Conservation (phyloP, 805 yeast species). For the Kodamaea kaohsiungensis region DNA sequence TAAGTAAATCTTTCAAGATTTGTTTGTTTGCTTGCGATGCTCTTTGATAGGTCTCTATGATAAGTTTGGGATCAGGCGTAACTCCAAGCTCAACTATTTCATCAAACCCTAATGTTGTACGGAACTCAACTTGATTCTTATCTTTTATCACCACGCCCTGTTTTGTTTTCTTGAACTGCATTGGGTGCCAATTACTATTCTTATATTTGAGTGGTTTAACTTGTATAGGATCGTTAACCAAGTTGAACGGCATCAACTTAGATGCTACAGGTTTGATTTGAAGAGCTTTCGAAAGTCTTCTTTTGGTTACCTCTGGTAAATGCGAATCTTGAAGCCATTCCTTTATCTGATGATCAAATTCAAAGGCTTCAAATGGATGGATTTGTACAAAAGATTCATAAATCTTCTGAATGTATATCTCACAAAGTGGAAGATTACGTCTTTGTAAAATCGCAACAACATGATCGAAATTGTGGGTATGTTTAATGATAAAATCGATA, state of each 20-base stretch:
- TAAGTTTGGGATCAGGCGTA: conserved; percentile 33
- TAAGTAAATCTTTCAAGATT: conserved; percentile 25
- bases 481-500: conserved; percentile 14
- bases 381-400: conserved; percentile 34
- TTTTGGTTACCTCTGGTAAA: not conserved
- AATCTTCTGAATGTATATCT: conserved; percentile 22
- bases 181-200: conserved; percentile 23
- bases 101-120: conserved; percentile 34
- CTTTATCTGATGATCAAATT: conserved; percentile 20
- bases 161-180: conserved; percentile 16
- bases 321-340: conserved; percentile 18
- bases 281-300: conserved; percentile 12
- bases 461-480: conserved; percentile 20
- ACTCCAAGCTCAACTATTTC: conserved; percentile 36
- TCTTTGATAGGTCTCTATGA: conserved; percentile 32
- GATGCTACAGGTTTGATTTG: conserved; percentile 24
- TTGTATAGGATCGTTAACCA: conserved; percentile 14
- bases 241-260: conserved; percentile 26
- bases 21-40: conserved; percentile 24
- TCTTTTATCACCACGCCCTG: conserved; percentile 16
- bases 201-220: conserved; percentile 25
- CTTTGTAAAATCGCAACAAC: conserved; percentile 28
- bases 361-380: conserved; percentile 33
- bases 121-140: conserved; percentile 28
- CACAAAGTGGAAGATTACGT: conserved; percentile 21